Conservation (phyloP, 2,329 filamentous ascomycete species). For the Penicillium verrucosum region DNA sequence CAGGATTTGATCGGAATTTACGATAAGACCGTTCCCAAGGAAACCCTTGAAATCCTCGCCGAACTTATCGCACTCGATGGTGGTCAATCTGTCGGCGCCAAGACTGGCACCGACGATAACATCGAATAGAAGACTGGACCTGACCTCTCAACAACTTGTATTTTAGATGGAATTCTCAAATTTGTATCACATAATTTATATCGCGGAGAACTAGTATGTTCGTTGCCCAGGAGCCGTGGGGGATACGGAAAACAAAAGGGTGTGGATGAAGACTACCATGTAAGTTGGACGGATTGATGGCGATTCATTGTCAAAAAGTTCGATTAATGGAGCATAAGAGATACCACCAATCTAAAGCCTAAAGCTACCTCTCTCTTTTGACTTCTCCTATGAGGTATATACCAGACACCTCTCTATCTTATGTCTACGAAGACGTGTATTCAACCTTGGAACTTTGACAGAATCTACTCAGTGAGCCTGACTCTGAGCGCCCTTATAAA, state of each 20-base stretch:
- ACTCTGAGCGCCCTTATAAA: no score
- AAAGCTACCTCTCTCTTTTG: neutral
- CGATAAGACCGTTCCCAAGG: slow-evolving; percentile 97
- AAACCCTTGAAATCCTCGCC: slow-evolving; percentile 90
- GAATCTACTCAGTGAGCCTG: no score
- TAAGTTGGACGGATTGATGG: neutral
- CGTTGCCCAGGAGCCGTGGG: neutral
- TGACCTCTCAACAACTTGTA: slow-evolving; percentile 7
- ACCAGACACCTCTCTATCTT: neutral
- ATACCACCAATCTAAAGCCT: neutral
- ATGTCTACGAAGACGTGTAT: neutral
- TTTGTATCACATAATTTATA: slow-evolving; percentile 10
- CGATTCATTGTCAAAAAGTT: neutral
- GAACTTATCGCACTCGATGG: slow-evolving; percentile 95
- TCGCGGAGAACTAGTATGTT: neutral
- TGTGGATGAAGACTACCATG: neutral
- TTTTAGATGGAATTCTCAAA: slow-evolving; percentile 12
- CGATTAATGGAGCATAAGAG: neutral
- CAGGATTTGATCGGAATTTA: slow-evolving; percentile 89
- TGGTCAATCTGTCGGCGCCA: slow-evolving; percentile 35
- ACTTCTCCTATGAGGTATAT: neutral
- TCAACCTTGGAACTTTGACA: no score
- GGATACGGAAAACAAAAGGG: neutral
- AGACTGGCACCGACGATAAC: slow-evolving; percentile 29
- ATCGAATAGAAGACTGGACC: slow-evolving; percentile 32